Percentiles rank a stretch among this genome's conserved stretches.
phyloP scores from a whole-genome alignment of 2,329 filamentous ascomycete species.

The Gnomoniopsis sp. region DNA sequence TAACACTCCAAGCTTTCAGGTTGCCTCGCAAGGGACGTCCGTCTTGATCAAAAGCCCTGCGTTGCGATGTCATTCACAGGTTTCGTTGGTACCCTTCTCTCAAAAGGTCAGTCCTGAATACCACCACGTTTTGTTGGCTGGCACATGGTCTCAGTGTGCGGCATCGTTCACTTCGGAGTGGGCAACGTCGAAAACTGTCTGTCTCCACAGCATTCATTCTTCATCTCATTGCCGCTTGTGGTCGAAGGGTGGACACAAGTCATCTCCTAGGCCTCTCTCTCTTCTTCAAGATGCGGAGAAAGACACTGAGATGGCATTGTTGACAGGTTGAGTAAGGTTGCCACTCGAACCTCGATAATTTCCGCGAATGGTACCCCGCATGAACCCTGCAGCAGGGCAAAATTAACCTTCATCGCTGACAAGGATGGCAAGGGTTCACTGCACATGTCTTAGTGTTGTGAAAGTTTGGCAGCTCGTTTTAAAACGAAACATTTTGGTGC shows the following conservation, averaged over 20 bases:
- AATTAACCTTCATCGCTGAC: slow-evolving; percentile 8
- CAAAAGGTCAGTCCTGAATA: neutral
- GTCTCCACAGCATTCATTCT: no score
- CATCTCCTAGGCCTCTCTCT: no score
- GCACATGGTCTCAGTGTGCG: no score
- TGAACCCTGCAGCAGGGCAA: neutral
- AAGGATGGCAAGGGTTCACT: neutral
- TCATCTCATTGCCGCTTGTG: no score
- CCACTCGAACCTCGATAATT: neutral
- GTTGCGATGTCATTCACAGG: neutral
- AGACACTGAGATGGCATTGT: neutral
- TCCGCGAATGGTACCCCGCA: neutral
- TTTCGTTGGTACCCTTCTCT: no score
- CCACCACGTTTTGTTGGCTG: no score
- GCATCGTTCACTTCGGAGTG: no score
- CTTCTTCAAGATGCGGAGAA: no score
- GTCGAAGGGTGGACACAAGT: no score
- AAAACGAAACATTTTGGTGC: neutral
- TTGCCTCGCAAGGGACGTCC: neutral
- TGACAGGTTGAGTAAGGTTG: neutral
- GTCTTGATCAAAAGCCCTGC: neutral
- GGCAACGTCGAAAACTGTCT: no score
- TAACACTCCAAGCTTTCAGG: neutral
- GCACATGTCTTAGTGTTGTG: neutral
- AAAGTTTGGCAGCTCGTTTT: neutral